These are phyloP conservation scores for Mentha longifolia DNA, from an alignment of 257 asterid genomes.

Conservation along the genomic window DNA sequence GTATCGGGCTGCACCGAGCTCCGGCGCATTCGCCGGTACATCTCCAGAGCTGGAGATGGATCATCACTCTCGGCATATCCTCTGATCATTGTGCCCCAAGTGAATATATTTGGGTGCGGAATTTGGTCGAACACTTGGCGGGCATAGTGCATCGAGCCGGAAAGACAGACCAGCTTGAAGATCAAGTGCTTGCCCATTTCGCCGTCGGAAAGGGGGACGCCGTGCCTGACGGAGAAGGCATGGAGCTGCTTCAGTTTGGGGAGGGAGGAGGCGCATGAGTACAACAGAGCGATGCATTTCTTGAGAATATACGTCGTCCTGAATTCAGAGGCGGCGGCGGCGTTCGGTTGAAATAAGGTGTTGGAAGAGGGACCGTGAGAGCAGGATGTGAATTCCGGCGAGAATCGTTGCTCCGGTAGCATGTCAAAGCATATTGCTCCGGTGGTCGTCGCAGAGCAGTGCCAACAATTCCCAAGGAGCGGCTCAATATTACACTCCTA, in stretches of 20 bases:
- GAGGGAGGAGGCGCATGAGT: constrained; percentile 66
- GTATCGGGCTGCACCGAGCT: constrained; percentile 56
- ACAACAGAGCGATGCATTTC: constrained; percentile 75
- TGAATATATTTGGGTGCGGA: constrained; percentile 62
- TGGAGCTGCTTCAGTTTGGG: constrained; percentile 66
- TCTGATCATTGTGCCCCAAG: constrained; percentile 83
- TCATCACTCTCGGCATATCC: constrained; percentile 83
- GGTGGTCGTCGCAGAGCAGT: neutral
- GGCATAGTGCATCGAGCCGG: constrained; percentile 74
- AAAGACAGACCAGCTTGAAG: constrained; percentile 56
- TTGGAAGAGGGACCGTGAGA: constrained; percentile 36
- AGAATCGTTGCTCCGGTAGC: constrained; percentile 33
- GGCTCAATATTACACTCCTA: neutral
- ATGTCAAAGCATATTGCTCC: constrained; percentile 38
- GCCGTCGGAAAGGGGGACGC: constrained; percentile 54
- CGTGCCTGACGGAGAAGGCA: constrained; percentile 75
- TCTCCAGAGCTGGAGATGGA: constrained; percentile 62
- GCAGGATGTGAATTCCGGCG: constrained; percentile 9
- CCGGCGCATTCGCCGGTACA: constrained; percentile 49
- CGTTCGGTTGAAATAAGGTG: neutral
- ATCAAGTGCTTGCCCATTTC: constrained; percentile 74
- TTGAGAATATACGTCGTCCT: constrained; percentile 52
- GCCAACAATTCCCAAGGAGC: neutral
- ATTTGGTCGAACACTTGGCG: constrained; percentile 59
- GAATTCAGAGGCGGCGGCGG: constrained; percentile 27